Evolutionary conservation across 208 protist species (phyloP).

Genomic region (Trichomonas gallinae): DNA sequence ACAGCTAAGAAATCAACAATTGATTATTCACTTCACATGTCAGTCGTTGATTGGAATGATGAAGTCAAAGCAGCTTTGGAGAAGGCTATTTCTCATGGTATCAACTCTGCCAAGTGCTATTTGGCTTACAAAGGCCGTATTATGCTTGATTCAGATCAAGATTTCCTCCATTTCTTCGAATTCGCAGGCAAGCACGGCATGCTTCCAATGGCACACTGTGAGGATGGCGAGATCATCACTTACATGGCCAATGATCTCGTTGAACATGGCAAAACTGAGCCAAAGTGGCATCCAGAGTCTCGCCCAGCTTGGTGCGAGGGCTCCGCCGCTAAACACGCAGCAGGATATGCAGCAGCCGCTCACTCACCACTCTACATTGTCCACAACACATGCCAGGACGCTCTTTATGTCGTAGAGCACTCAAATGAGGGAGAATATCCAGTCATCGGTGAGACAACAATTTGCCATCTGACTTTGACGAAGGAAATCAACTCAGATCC

Average conservation of each 20-base stretch:
- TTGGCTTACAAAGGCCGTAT: not conserved
- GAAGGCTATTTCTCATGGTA: not conserved
- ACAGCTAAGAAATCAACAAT: not conserved
- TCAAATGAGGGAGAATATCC: not conserved
- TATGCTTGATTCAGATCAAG: not conserved
- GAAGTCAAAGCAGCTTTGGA: not conserved
- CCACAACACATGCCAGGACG: not conserved
- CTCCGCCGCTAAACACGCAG: not conserved
- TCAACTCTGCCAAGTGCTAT: not conserved
- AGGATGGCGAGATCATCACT: not conserved
- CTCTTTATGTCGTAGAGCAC: not conserved
- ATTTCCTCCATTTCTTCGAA: not conserved
- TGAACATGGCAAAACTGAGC: not conserved
- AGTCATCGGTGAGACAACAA: not conserved
- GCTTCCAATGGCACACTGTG: not conserved
- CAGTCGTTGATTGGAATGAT: not conserved
- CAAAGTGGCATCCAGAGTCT: not conserved
- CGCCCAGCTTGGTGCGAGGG: not conserved
- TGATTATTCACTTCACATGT: constrained; percentile 14
- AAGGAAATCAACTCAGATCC: not conserved
- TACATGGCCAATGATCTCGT: not conserved
- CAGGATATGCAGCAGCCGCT: not conserved
- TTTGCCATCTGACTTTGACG: not conserved
- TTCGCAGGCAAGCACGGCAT: not conserved
- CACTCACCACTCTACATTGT: not conserved